These are phyloP conservation scores for Exophiala bonariae DNA, from an alignment of 2,329 filamentous ascomycete species.

Conservation along the genomic window DNA sequence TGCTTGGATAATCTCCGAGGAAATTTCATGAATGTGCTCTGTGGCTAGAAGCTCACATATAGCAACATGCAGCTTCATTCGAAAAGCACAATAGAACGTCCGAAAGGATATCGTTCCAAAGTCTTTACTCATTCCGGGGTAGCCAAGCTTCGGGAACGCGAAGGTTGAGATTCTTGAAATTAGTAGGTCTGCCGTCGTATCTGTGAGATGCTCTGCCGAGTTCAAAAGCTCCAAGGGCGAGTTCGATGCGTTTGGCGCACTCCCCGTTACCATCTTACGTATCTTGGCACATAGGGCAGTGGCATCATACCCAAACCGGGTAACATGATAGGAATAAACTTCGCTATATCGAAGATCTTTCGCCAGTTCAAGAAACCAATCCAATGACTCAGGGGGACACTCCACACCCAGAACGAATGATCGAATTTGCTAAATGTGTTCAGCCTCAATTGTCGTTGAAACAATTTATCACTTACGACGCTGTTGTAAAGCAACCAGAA, in stretches of 20 bases:
- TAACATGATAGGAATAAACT: constrained; percentile 7
- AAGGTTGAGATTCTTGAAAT: neutral
- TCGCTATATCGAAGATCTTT: constrained; percentile 8
- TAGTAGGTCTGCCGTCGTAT: constrained; percentile 3
- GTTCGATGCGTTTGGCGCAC: neutral
- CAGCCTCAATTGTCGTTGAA: neutral
- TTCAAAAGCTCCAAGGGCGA: constrained; percentile 1
- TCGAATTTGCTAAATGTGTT: constrained; percentile 15
- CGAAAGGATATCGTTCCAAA: constrained; percentile 9
- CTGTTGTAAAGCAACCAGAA: constrained; percentile 21
- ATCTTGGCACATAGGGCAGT: constrained; percentile 14
- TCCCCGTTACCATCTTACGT: constrained; percentile 2
- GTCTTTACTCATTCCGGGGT: neutral
- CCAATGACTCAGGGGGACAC: constrained; percentile 16
- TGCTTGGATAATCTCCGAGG: neutral
- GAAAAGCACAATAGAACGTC: constrained; percentile 17
- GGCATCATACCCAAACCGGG: constrained; percentile 14
- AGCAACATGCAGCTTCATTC: constrained; percentile 18
- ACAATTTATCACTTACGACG: constrained; percentile 8
- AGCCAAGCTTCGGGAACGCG: neutral
- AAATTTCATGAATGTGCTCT: neutral
- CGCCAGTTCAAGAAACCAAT: constrained; percentile 17
- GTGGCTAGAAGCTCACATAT: constrained; percentile 10
- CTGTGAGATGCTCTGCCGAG: constrained; percentile 11
- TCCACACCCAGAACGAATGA: constrained; percentile 15